Percentiles rank a stretch among this genome's conserved stretches.
These are phyloP conservation scores for Didymella exigua DNA, from an alignment of 2,329 filamentous ascomycete genomes.

Conservation along the genomic window DNA sequence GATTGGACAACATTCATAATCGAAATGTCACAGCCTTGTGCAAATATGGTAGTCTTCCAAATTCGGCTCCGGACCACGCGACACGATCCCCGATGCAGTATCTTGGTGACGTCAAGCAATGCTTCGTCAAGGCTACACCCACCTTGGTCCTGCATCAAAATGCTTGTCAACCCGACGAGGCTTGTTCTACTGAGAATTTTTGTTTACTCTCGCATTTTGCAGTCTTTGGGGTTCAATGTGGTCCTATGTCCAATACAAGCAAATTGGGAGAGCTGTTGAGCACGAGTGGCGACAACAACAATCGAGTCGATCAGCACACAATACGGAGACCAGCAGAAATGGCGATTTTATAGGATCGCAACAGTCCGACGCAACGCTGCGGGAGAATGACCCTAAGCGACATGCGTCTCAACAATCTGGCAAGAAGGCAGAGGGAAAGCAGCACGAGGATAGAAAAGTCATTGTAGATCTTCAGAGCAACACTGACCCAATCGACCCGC, in stretches of 20 bases:
- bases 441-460: neutral
- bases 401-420: neutral
- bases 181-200: neutral
- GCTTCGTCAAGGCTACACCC: neutral
- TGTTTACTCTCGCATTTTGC: neutral
- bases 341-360: neutral
- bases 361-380: neutral
- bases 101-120: neutral
- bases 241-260: slow-evolving; percentile 4
- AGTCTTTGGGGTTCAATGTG: neutral
- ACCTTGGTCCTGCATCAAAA: neutral
- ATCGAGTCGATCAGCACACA: neutral
- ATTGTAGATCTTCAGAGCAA: neutral
- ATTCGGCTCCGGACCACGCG: neutral
- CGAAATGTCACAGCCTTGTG: neutral
- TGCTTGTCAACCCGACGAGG: neutral
- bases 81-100: neutral
- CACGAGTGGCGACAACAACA: neutral
- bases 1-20: neutral
- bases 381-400: neutral
- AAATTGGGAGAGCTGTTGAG: neutral
- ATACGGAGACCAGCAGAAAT: too few relatives aligned
- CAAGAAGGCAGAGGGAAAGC: neutral
- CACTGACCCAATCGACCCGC: slow-evolving; percentile 3
- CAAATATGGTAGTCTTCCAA: neutral